These are phyloP conservation scores for Neopestalotiopsis clavispora DNA, from an alignment of 2,329 filamentous ascomycete genomes.

Conservation along the genomic window DNA sequence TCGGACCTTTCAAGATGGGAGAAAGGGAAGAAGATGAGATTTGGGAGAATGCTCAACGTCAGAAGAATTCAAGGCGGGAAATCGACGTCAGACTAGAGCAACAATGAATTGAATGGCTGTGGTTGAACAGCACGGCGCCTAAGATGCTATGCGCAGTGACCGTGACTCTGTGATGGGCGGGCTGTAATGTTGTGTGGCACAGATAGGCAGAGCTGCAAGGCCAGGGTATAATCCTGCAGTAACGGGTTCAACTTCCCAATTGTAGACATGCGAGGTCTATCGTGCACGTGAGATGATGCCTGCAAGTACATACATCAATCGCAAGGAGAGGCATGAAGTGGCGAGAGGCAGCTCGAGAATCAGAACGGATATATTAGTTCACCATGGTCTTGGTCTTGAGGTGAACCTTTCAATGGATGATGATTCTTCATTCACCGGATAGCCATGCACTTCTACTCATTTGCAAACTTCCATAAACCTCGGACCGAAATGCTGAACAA, in stretches of 20 bases:
- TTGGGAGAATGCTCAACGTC: not conserved
- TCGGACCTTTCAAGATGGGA: not conserved
- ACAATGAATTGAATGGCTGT: not conserved
- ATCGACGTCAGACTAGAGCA: not conserved
- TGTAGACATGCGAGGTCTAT: slow-evolving; percentile 9
- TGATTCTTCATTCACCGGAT: too few species aligned
- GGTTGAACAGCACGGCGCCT: slow-evolving; percentile 7
- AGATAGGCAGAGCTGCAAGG: not conserved
- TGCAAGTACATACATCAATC: not conserved
- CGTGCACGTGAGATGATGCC: slow-evolving; percentile 13
- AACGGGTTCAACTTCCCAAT: slow-evolving; percentile 14
- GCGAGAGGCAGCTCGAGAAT: not conserved
- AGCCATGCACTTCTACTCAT: too few species aligned
- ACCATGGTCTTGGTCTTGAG: too few species aligned
- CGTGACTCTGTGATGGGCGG: not conserved
- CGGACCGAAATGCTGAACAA: too few species aligned
- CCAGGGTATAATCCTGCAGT: slow-evolving; percentile 9
- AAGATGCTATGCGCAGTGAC: slow-evolving; percentile 9
- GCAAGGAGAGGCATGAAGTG: not conserved
- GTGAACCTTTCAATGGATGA: too few species aligned
- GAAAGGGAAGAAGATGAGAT: not conserved
- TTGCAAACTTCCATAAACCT: too few species aligned
- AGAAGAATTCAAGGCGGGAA: not conserved
- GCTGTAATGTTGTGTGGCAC: slow-evolving; percentile 8
- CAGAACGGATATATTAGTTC: too few species aligned